Percentiles rank a stretch among this genome's conserved stretches.
Evolutionary conservation across 805 yeast species (phyloP).

Genomic region (Candida boleticola): DNA sequence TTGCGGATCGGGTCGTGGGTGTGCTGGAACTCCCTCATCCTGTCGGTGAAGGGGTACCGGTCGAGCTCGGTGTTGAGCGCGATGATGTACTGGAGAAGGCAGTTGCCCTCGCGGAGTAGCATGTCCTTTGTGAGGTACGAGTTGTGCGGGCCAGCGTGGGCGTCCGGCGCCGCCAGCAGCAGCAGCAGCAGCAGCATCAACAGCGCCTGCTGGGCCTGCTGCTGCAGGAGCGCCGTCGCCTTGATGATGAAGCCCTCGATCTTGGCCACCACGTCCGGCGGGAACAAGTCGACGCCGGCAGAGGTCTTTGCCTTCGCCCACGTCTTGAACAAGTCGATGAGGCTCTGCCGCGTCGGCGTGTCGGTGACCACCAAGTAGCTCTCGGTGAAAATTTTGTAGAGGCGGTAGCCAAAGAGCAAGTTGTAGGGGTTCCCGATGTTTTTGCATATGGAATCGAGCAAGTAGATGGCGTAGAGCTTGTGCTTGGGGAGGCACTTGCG

Average conservation of each 20-base stretch:
- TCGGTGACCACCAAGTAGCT: constrained; percentile 39
- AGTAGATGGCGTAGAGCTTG: constrained; percentile 34
- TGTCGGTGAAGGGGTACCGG: background rate
- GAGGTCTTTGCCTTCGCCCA: constrained; percentile 36
- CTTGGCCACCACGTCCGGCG: constrained; percentile 22
- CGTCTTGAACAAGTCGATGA: constrained; percentile 41
- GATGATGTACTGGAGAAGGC: constrained; percentile 34
- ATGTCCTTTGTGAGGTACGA: constrained; percentile 22
- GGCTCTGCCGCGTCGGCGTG: constrained; percentile 35
- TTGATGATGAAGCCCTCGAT: constrained; percentile 39
- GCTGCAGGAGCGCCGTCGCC: constrained; percentile 28
- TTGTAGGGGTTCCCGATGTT: constrained; percentile 45
- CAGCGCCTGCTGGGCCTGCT: constrained; percentile 5
- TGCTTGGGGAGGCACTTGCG: constrained; percentile 37
- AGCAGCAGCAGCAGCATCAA: no score
- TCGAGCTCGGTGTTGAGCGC: constrained; percentile 25
- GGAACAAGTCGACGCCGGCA: constrained; percentile 35
- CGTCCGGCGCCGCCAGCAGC: background rate
- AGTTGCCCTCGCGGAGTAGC: constrained; percentile 35
- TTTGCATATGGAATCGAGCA: constrained; percentile 42
- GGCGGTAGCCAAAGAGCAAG: constrained; percentile 31
- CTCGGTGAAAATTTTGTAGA: constrained; percentile 36
- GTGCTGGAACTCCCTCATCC: background rate
- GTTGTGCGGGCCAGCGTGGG: background rate
- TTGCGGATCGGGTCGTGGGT: constrained; percentile 20